A percentile compares a stretch with the other conserved stretches of the same genome.
Evolutionary conservation across 2,329 filamentous ascomycete species (phyloP).

Genomic region (Ramichloridium luteum): DNA sequence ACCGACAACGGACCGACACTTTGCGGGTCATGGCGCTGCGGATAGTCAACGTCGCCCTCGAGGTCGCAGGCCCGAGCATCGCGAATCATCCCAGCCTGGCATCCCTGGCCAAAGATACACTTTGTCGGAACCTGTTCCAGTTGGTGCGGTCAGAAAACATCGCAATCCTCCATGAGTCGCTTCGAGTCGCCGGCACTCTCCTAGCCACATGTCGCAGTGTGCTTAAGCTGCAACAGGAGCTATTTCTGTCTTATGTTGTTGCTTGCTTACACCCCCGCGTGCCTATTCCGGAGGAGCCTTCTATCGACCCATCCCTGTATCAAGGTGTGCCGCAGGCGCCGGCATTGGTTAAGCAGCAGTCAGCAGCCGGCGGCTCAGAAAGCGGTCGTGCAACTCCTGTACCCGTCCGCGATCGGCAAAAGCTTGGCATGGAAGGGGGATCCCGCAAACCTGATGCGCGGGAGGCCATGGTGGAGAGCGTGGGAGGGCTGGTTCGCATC

Average conservation of each 20-base stretch:
- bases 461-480: constrained; percentile 96
- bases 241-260: constrained; percentile 88
- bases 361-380: constrained; percentile 45
- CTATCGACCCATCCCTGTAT: constrained; percentile 84
- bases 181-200: constrained; percentile 82
- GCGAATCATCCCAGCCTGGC: constrained; percentile 82
- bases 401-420: constrained; percentile 81
- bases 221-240: constrained; percentile 88
- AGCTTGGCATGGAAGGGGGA: constrained; percentile 82
- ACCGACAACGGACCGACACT: constrained; percentile 81
- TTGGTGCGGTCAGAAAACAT: constrained; percentile 93
- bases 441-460: constrained; percentile 85
- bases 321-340: constrained; percentile 86
- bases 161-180: constrained; percentile 80
- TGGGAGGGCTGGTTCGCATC: constrained; percentile 83
- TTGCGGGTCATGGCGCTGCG: constrained; percentile 96
- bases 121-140: constrained; percentile 92
- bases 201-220: constrained; percentile 82
- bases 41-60: constrained; percentile 92
- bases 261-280: constrained; percentile 89
- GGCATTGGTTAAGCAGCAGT: constrained; percentile 64
- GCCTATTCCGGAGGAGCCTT: constrained; percentile 79
- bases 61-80: constrained; percentile 91
- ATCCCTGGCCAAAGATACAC: constrained; percentile 75
- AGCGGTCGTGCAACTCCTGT: constrained; percentile 86